Conservation (phyloP, 1,139 yeast species). For the Pneumocystis murina region DNA sequence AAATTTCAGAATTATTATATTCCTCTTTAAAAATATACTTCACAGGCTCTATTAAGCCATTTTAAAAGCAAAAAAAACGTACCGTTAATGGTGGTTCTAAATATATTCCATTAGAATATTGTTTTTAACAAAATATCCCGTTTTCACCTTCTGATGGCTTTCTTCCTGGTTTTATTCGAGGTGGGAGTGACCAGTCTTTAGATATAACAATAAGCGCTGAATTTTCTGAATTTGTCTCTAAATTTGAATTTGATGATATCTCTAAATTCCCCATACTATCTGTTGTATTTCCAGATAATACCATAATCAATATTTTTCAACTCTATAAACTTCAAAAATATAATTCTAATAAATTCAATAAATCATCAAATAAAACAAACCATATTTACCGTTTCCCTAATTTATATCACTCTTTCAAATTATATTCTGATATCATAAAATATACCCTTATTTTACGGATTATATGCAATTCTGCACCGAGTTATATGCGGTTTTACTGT, state of each 20-base stretch:
- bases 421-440: too few species aligned
- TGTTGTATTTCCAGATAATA: too few species aligned
- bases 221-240: neutral
- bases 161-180: slow-evolving; percentile 10
- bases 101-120: neutral
- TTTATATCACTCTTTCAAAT: too few species aligned
- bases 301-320: too few species aligned
- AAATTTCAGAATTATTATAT: slow-evolving; percentile 34
- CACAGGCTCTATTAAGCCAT: neutral
- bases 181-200: slow-evolving; percentile 10
- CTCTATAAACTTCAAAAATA: too few species aligned
- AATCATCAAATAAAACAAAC: too few species aligned
- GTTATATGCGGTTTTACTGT: neutral
- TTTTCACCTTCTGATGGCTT: slow-evolving; percentile 3
- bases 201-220: slow-evolving; percentile 2
- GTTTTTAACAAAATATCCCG: neutral
- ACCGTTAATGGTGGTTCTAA: neutral
- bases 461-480: too few species aligned
- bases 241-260: too few species aligned
- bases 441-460: too few species aligned
- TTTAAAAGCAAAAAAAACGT: neutral
- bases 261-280: too few species aligned
- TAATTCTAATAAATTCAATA: too few species aligned
- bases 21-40: neutral
- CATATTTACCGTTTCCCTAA: too few species aligned